Percentiles rank a stretch among this genome's conserved stretches.
Conservation (phyloP, 2,329 filamentous ascomycete species). For the Botrytis cinerea region DNA sequence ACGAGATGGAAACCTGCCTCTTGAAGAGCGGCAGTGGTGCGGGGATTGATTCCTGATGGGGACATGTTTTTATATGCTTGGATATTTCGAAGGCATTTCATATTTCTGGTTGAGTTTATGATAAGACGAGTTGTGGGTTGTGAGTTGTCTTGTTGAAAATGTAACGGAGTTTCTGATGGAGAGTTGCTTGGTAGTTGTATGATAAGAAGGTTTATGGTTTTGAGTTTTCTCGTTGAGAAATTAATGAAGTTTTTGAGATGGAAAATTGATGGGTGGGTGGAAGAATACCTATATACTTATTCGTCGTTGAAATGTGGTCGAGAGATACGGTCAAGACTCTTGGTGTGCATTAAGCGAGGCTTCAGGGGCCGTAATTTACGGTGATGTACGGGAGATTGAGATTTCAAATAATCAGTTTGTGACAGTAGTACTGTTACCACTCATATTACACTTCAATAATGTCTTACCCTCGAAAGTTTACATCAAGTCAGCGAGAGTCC, state of each 20-base stretch:
- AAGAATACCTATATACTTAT: not conserved
- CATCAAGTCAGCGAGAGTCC: not conserved
- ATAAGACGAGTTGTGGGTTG: not conserved
- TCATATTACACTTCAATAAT: not conserved
- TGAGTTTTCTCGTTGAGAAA: not conserved
- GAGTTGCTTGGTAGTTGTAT: not conserved
- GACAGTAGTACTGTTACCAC: not conserved
- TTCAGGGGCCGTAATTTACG: not conserved
- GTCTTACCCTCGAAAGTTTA: not conserved
- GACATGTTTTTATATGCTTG: not conserved
- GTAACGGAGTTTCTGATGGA: not conserved
- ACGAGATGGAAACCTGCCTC: rapidly evolving
- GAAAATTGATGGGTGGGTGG: not conserved
- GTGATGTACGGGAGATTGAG: not conserved
- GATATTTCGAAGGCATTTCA: not conserved
- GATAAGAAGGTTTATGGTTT: not conserved
- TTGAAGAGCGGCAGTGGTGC: not conserved
- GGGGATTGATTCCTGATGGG: too few species aligned
- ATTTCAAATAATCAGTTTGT: not conserved
- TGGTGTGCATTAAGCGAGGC: not conserved
- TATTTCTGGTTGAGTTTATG: not conserved
- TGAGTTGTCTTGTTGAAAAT: not conserved
- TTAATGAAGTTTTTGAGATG: too few species aligned
- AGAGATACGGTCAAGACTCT: not conserved
- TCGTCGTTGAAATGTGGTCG: not conserved